Evolutionary conservation across 2,329 filamentous ascomycete genomes (phyloP).

Genomic region (Trichophyton simii): DNA sequence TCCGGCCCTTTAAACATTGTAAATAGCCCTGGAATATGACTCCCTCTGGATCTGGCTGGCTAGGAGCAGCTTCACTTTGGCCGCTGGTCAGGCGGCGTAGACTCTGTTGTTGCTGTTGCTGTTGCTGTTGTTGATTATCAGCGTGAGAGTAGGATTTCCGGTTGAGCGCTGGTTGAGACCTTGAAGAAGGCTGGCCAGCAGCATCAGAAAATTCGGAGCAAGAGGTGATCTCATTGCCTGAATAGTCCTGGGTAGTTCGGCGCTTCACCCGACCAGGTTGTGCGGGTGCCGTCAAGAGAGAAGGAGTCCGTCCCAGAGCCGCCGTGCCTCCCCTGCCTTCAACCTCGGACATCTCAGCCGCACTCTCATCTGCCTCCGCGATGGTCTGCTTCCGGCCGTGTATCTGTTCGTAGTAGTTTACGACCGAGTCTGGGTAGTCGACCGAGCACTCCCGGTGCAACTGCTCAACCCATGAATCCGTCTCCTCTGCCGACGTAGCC

Average conservation of each 20-base stretch:
- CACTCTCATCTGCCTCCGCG: slow-evolving; percentile 23
- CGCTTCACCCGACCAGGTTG: slow-evolving; percentile 18
- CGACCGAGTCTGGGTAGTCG: slow-evolving; percentile 38
- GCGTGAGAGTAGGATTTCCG: slow-evolving; percentile 13
- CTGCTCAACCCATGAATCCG: slow-evolving; percentile 71
- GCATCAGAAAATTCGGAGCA: slow-evolving; percentile 77
- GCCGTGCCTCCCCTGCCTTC: slow-evolving; percentile 15
- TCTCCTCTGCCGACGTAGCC: slow-evolving; percentile 58
- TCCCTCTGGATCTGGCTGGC: slow-evolving; percentile 60
- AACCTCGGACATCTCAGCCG: slow-evolving; percentile 33
- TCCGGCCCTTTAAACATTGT: slow-evolving; percentile 66
- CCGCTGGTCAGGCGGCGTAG: slow-evolving; percentile 47
- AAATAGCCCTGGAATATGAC: slow-evolving; percentile 93
- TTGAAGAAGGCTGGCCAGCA: slow-evolving; percentile 18
- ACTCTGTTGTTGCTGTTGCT: not conserved
- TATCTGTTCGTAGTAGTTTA: slow-evolving; percentile 76
- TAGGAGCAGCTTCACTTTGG: slow-evolving; percentile 38
- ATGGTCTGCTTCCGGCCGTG: slow-evolving; percentile 19
- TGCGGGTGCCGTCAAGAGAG: not conserved
- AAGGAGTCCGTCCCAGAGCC: not conserved
- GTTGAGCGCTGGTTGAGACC: slow-evolving; percentile 6
- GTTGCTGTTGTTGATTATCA: slow-evolving; percentile 22
- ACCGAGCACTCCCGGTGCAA: slow-evolving; percentile 71
- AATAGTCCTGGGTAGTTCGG: slow-evolving; percentile 39
- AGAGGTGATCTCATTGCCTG: slow-evolving; percentile 56